Conservation (phyloP, 2,329 filamentous ascomycete species). For the Paecilomyces dactylethromorphus region DNA sequence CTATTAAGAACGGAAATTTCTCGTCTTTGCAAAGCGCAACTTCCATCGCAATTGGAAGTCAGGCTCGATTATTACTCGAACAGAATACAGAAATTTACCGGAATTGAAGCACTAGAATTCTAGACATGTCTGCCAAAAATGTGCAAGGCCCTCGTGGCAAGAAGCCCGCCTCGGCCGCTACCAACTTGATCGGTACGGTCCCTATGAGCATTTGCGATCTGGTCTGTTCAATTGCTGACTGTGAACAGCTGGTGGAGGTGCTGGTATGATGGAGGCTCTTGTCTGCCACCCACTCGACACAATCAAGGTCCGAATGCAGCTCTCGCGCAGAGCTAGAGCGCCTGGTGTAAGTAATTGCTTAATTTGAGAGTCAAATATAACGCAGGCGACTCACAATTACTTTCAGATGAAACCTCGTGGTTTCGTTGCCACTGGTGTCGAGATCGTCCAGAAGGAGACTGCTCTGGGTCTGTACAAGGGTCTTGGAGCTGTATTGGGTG, state of each 20-base stretch:
- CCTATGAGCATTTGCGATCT: constrained; percentile 4
- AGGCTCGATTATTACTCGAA: neutral
- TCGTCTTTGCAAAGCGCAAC: neutral
- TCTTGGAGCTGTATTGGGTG: constrained; percentile 90
- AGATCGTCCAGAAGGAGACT: constrained; percentile 86
- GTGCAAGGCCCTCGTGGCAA: constrained; percentile 55
- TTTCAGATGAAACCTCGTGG: constrained; percentile 65
- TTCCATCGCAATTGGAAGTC: neutral
- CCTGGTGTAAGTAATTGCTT: constrained; percentile 57
- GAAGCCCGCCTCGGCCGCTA: constrained; percentile 76
- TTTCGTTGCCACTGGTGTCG: constrained; percentile 76
- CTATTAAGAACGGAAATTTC: neutral
- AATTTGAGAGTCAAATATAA: neutral
- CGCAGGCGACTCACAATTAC: neutral
- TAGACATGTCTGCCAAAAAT: constrained; percentile 54
- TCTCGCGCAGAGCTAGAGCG: constrained; percentile 74
- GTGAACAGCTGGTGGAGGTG: constrained; percentile 76
- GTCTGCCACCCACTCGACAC: constrained; percentile 92
- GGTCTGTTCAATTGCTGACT: constrained; percentile 14
- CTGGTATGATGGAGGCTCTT: constrained; percentile 98
- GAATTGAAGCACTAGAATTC: neutral
- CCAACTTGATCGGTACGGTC: constrained; percentile 77
- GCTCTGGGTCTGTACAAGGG: constrained; percentile 94
- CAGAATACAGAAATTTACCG: neutral
- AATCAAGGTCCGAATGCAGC: constrained; percentile 99